Evolutionary conservation across 2,329 filamentous ascomycete genomes (phyloP).

Genomic region (Trichoderma sp.): DNA sequence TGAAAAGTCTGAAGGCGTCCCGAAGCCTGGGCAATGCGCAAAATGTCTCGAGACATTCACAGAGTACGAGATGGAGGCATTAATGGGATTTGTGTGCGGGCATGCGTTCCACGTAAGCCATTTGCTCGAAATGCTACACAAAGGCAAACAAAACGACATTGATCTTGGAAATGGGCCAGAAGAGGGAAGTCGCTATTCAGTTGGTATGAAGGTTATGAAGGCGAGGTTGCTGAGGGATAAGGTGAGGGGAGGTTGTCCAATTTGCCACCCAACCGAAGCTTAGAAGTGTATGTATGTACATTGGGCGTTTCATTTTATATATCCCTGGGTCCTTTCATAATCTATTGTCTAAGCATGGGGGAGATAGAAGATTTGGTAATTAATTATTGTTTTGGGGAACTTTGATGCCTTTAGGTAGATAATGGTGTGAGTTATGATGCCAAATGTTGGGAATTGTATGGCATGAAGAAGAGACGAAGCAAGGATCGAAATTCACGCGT

Average conservation of each 20-base stretch:
- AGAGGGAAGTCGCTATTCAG: constrained; percentile 57
- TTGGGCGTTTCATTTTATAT: constrained; percentile 14
- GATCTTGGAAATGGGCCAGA: constrained; percentile 48
- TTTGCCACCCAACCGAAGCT: constrained; percentile 45
- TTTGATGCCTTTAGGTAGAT: background rate
- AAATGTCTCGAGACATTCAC: constrained; percentile 58
- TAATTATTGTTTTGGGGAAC: background rate
- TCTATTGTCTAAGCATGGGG: background rate
- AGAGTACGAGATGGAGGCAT: constrained; percentile 66
- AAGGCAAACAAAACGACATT: constrained; percentile 48
- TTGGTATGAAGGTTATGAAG: constrained; percentile 86
- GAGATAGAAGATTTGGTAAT: background rate
- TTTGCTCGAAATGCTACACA: constrained; percentile 57
- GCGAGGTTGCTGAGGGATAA: constrained; percentile 75
- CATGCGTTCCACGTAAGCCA: constrained; percentile 80
- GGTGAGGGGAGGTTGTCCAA: constrained; percentile 64
- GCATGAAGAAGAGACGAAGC: background rate
- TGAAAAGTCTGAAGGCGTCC: constrained; percentile 29
- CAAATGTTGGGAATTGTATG: background rate
- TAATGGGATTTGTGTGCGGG: constrained; percentile 79
- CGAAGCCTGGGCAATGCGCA: constrained; percentile 59
- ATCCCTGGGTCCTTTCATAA: constrained; percentile 1
- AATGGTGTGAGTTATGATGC: background rate
- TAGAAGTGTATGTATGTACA: constrained; percentile 14
- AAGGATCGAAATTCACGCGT: background rate